These are phyloP conservation scores for Leccinum longicurvipes DNA, from an alignment of 768 basidiomycete genomes.

Conservation along the genomic window DNA sequence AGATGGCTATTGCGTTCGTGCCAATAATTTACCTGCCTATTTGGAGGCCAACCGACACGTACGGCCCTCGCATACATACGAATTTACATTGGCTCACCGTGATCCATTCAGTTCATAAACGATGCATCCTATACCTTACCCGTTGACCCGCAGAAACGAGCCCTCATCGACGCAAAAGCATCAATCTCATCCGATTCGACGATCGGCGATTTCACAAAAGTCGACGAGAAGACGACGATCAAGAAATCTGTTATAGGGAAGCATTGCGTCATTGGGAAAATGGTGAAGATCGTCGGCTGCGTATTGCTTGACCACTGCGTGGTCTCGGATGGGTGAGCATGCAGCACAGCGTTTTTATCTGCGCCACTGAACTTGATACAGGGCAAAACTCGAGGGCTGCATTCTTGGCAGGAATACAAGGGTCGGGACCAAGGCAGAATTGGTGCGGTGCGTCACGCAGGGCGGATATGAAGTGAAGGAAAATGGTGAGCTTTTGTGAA, in stretches of 20 bases:
- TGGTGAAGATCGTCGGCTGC: slow-evolving; percentile 79
- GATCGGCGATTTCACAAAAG: slow-evolving; percentile 77
- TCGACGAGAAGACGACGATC: slow-evolving; percentile 76
- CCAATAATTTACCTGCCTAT: slow-evolving; percentile 74
- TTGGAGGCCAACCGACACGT: slow-evolving; percentile 81
- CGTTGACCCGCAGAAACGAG: slow-evolving; percentile 57
- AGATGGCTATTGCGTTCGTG: slow-evolving; percentile 59
- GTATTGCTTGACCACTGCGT: slow-evolving; percentile 88
- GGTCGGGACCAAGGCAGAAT: slow-evolving; percentile 66
- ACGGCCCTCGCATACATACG: slow-evolving; percentile 21
- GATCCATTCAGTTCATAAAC: slow-evolving; percentile 41
- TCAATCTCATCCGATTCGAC: slow-evolving; percentile 82
- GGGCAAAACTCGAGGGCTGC: slow-evolving; percentile 74
- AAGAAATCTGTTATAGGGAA: slow-evolving; percentile 78
- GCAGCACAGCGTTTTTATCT: not conserved
- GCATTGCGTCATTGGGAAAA: slow-evolving; percentile 82
- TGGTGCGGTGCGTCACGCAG: slow-evolving; percentile 68
- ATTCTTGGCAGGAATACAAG: slow-evolving; percentile 74
- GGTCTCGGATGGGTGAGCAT: slow-evolving; percentile 72
- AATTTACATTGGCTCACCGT: slow-evolving; percentile 13
- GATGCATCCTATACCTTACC: slow-evolving; percentile 52
- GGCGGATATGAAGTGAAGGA: slow-evolving; percentile 70
- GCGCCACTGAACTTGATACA: slow-evolving; percentile 27
- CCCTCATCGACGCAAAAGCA: slow-evolving; percentile 74
- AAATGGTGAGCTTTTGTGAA: slow-evolving; percentile 45